Conservation (phyloP, 306 rosid genomes). For the Cucumis melo region DNA sequence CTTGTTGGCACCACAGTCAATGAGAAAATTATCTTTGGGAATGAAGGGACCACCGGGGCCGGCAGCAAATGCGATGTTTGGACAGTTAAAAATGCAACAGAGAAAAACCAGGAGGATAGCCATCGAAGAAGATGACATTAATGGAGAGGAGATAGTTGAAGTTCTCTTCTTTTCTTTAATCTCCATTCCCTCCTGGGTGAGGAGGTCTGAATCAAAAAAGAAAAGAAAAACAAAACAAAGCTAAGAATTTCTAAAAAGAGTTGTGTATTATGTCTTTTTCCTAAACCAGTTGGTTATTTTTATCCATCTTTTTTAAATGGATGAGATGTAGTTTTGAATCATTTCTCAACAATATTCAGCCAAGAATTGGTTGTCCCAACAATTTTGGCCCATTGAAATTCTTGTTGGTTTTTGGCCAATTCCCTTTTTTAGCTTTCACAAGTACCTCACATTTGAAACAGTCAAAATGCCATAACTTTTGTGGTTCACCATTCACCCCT, state of each 20-base stretch:
- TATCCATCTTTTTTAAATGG: constrained; percentile 3
- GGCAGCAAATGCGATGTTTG: not conserved
- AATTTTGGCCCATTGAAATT: not conserved
- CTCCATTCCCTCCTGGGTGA: constrained; percentile 70
- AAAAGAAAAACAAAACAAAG: constrained; percentile 4
- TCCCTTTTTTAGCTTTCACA: not conserved
- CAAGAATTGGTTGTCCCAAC: not conserved
- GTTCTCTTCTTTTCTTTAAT: constrained; percentile 14
- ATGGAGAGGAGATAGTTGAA: constrained; percentile 3
- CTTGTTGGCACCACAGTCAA: constrained; percentile 58
- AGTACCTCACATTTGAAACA: not conserved
- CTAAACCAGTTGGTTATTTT: not conserved
- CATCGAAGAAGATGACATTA: constrained; percentile 26
- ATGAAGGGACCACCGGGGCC: constrained; percentile 16
- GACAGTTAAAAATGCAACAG: constrained; percentile 11
- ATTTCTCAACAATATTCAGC: not conserved
- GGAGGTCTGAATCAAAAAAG: constrained; percentile 31
- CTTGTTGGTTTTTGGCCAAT: not conserved
- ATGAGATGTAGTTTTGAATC: not conserved
- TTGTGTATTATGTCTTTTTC: not conserved
- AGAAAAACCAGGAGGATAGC: constrained; percentile 55
- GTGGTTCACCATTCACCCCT: not conserved
- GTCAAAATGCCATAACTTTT: constrained; percentile 1
- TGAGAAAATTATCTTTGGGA: constrained; percentile 59
- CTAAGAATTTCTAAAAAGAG: constrained; percentile 10